phyloP scores from a whole-genome alignment of 352 stramenopile genomes.

The Pythium sp. region DNA sequence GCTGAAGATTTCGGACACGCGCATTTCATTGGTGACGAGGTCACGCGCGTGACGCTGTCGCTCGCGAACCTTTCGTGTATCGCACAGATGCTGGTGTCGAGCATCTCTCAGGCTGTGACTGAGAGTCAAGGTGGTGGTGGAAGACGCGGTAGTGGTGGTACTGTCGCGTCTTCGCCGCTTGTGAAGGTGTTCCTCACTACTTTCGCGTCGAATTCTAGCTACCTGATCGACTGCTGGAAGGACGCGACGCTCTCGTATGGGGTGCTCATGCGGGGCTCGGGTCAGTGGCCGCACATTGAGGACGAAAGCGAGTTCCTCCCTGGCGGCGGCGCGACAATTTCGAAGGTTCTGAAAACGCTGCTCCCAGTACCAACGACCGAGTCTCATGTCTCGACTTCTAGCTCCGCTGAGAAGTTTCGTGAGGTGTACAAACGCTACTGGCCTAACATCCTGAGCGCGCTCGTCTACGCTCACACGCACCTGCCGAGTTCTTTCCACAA shows the following conservation, averaged over 20 bases:
- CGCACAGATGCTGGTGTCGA: constrained; percentile 49
- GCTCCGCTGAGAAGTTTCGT: constrained; percentile 21
- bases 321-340: constrained; percentile 13
- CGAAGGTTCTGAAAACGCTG: constrained; percentile 21
- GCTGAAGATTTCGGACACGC: constrained; percentile 60
- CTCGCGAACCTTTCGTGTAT: constrained; percentile 66
- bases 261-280: constrained; percentile 43
- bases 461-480: constrained; percentile 34
- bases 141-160: constrained; percentile 13
- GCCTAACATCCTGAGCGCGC: constrained; percentile 46
- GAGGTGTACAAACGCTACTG: constrained; percentile 59
- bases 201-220: constrained; percentile 34
- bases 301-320: constrained; percentile 13
- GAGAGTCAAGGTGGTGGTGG: constrained; percentile 1
- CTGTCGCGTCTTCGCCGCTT: constrained; percentile 31
- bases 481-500: constrained; percentile 17
- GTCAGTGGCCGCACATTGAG: constrained; percentile 26
- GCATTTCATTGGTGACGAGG: constrained; percentile 61
- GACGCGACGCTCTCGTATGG: constrained; percentile 44
- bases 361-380: constrained; percentile 23
- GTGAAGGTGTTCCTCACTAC: constrained; percentile 55
- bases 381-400: constrained; percentile 11
- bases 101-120: constrained; percentile 31
- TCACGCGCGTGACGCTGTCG: constrained; percentile 45
- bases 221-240: constrained; percentile 54